These are phyloP conservation scores for Clavaria fumosa DNA, from an alignment of 768 basidiomycete species.

Conservation along the genomic window DNA sequence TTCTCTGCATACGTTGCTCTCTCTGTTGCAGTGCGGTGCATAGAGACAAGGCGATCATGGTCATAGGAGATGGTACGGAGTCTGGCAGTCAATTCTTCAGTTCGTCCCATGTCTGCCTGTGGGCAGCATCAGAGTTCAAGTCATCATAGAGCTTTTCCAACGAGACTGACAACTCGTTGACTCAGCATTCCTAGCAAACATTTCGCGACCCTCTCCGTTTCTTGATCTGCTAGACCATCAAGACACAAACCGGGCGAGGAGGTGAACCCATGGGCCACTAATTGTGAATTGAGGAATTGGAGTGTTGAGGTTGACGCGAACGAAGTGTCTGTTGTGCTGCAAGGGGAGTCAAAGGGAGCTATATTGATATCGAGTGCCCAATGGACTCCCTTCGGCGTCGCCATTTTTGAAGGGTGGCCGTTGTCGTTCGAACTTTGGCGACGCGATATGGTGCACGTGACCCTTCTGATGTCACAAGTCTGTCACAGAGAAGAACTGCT, in stretches of 20 bases:
- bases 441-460: too few relatives aligned
- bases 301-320: slow-evolving; percentile 38
- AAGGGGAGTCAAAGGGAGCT: background rate
- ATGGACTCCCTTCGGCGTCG: too few relatives aligned
- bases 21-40: slow-evolving; percentile 46
- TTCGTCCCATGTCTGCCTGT: slow-evolving; percentile 59
- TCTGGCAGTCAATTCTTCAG: slow-evolving; percentile 63
- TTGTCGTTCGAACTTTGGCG: too few relatives aligned
- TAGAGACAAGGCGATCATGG: slow-evolving; percentile 53
- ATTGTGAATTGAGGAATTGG: slow-evolving; percentile 70
- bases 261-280: slow-evolving; percentile 68
- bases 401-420: too few relatives aligned
- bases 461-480: too few relatives aligned
- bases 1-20: slow-evolving; percentile 58
- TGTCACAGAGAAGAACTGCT: too few relatives aligned
- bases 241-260: slow-evolving; percentile 48
- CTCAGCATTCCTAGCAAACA: slow-evolving; percentile 64
- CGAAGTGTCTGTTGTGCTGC: background rate
- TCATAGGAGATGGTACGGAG: slow-evolving; percentile 68
- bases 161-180: slow-evolving; percentile 52
- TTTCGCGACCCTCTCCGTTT: slow-evolving; percentile 46
- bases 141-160: slow-evolving; percentile 4
- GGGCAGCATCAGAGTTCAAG: background rate
- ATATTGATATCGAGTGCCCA: too few relatives aligned
- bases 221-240: slow-evolving; percentile 41